Evolutionary conservation across 1,139 yeast species (phyloP), one percentile per base, ranked within the genome.

Genomic region (Kurtzmaniella quercitrusa): DNA sequence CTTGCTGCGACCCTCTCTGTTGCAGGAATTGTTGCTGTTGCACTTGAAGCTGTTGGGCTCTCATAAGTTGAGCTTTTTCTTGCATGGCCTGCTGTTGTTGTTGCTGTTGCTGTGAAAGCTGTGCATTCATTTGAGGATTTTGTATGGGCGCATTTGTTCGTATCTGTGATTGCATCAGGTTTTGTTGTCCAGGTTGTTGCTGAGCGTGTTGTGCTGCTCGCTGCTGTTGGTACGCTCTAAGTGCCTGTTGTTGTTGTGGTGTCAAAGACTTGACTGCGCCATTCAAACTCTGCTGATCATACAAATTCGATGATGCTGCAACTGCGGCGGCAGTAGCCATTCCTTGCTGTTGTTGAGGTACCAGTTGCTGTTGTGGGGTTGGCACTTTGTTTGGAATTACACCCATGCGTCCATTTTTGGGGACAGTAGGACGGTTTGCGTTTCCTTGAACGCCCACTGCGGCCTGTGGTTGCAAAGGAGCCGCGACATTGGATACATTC

Each of bases 91-190:
- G 22, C 33, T 48, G 45, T 33, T 38, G 45, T 34, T 48, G 45
- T 33, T 38, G 45, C n/a, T 38, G 43, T 36, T 28, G 34, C 22
- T 17, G 39, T 8, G 34, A 12, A 17, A 30, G 37, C 26, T 15
- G 28, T 3, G 20, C 18, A 14, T 14, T 12, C 30, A 36, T 7
- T 16, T 37, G 30, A 21, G 18, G 16, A 2, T 35, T 33, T 40
- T 15, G 42, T 33, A 15, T 30, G 15, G 9, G 42, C 16, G 11
- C 34, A 12, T 3, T 35, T 9, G 15, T 12, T 16, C 38, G 52
- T 50, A 7, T 55, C 55, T 16, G 55, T 55, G 12, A 49, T 54
- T 2, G 59, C 57, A 35, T 58, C 55, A 56, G 55, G 39, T 34
- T 19, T 19, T 34, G 37, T 19, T 34, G 37, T 7, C 2, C 15